Conservation (phyloP, 768 basidiomycete genomes). For the Pholiota microspora region DNA sequence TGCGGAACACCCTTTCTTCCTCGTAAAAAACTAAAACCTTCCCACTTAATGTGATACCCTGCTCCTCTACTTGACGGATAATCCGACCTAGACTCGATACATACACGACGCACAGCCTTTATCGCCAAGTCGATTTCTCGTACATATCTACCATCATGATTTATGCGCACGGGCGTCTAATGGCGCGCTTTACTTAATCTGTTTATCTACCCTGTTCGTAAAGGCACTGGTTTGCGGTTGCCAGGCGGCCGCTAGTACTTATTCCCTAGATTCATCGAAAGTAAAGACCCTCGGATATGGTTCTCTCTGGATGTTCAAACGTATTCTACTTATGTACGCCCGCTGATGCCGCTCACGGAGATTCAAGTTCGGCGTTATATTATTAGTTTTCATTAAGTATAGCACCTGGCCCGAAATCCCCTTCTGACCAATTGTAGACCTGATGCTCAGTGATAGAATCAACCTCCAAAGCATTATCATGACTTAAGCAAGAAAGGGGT, state of each 20-base stretch:
- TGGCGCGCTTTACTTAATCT: not conserved
- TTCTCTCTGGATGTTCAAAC: not conserved
- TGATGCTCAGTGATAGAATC: not conserved
- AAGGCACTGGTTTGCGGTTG: conserved; percentile 1
- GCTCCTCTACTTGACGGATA: not conserved
- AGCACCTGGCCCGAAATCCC: not conserved
- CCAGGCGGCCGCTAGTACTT: not conserved
- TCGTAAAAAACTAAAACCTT: not conserved
- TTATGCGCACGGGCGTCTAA: conserved; percentile 6
- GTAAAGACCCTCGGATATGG: not conserved
- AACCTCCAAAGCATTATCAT: not conserved
- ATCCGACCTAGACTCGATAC: not conserved
- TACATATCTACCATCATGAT: conserved; percentile 11
- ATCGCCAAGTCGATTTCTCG: not conserved
- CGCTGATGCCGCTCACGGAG: not conserved
- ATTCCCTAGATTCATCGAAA: not conserved
- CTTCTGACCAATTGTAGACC: not conserved
- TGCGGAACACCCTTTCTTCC: not conserved
- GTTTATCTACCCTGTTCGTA: not conserved
- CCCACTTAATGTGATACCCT: not conserved
- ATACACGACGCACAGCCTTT: not conserved
- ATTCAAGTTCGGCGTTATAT: not conserved
- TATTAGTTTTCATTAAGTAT: not conserved
- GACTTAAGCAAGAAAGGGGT: not conserved
- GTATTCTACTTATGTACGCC: no score